A percentile compares a stretch with the other conserved stretches of the same genome.
Evolutionary conservation across 768 basidiomycete species (phyloP).

Genomic region (Leucogyrophana mollusca): DNA sequence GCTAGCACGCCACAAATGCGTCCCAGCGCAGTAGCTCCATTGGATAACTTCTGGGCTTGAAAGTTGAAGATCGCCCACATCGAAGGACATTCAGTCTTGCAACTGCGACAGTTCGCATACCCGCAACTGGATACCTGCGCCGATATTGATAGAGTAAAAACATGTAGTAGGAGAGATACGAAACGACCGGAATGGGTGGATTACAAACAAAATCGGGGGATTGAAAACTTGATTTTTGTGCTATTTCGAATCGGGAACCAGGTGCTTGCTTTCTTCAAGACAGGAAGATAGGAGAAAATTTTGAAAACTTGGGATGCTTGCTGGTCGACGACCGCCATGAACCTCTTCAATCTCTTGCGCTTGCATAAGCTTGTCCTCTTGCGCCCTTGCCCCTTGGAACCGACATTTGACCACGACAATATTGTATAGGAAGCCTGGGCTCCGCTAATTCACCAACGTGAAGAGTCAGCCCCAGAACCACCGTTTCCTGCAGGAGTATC

Average conservation of each 20-base stretch:
- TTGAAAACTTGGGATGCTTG: constrained; percentile 45
- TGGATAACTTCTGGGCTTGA: too few relatives aligned
- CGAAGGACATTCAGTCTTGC: constrained; percentile 36
- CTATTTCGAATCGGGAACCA: constrained; percentile 52
- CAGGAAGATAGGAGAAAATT: constrained; percentile 50
- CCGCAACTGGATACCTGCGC: constrained; percentile 36
- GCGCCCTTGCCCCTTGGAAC: constrained; percentile 30
- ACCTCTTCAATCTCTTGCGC: constrained; percentile 40
- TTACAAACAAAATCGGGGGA: constrained; percentile 52
- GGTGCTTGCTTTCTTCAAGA: constrained; percentile 44
- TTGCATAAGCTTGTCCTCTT: constrained; percentile 44
- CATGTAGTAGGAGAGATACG: constrained; percentile 48
- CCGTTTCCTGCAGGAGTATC: constrained; percentile 41
- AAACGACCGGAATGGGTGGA: constrained; percentile 28
- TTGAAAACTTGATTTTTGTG: constrained; percentile 68
- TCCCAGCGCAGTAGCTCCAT: too few relatives aligned
- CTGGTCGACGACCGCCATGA: constrained; percentile 37
- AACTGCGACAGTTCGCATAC: constrained; percentile 36
- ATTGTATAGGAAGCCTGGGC: constrained; percentile 13
- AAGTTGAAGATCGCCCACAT: too few relatives aligned
- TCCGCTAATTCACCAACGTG: constrained; percentile 59
- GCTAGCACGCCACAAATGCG: too few relatives aligned
- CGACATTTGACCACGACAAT: constrained; percentile 24
- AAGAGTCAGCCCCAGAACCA: constrained; percentile 37
- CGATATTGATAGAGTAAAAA: constrained; percentile 42